Conservation (phyloP, 1,139 yeast genomes). For the Blastobotrys arbuscula region DNA sequence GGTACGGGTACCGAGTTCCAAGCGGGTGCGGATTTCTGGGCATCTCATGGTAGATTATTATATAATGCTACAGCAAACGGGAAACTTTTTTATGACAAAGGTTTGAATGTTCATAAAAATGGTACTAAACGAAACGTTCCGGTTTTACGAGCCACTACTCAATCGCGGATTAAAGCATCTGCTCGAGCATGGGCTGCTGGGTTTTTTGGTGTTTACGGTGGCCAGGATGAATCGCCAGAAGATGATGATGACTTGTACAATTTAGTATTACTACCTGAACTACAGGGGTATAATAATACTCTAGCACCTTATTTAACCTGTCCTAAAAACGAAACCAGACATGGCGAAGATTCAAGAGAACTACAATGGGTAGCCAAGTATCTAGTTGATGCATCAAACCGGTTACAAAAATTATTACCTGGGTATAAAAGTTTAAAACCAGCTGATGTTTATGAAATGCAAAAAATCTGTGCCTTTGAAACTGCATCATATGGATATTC, state of each 20-base stretch:
- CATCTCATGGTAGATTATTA: slow-evolving; percentile 37
- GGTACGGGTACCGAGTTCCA: slow-evolving; percentile 39
- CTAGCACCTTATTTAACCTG: slow-evolving; percentile 39
- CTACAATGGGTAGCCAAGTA: slow-evolving; percentile 36
- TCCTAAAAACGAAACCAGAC: slow-evolving; percentile 23
- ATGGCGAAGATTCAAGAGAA: slow-evolving; percentile 14
- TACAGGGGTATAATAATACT: slow-evolving; percentile 37
- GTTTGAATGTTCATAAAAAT: slow-evolving; percentile 30
- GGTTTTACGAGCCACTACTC: slow-evolving; percentile 38
- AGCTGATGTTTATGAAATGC: slow-evolving; percentile 38
- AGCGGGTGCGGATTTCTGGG: slow-evolving; percentile 38
- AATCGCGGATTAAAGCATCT: slow-evolving; percentile 38
- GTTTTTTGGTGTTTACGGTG: slow-evolving; percentile 38
- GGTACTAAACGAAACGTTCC: slow-evolving; percentile 33
- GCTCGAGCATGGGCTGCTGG: slow-evolving; percentile 44
- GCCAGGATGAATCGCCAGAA: slow-evolving; percentile 28
- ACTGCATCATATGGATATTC: slow-evolving; percentile 46
- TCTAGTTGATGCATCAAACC: slow-evolving; percentile 38
- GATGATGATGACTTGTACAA: slow-evolving; percentile 30
- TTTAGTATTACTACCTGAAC: slow-evolving; percentile 35
- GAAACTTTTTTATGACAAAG: slow-evolving; percentile 22
- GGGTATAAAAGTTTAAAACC: slow-evolving; percentile 37
- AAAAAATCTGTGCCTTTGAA: slow-evolving; percentile 46
- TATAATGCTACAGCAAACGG: slow-evolving; percentile 30
- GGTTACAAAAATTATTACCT: slow-evolving; percentile 41